Conservation (phyloP, 495 filamentous ascomycete genomes). For the Cladorrhinum samala region DNA sequence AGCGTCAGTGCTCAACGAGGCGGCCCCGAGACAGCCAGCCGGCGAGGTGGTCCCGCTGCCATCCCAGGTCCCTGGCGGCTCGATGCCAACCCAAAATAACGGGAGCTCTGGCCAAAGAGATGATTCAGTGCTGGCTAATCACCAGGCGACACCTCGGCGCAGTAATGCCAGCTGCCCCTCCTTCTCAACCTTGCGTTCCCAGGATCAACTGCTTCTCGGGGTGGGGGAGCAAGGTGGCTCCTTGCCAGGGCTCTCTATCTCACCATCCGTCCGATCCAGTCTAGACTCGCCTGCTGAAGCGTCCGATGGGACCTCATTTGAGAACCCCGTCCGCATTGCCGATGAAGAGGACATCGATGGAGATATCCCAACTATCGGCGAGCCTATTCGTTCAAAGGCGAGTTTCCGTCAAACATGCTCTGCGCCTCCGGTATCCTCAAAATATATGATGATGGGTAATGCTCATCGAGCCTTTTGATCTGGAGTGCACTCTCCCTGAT, state of each 20-base stretch:
- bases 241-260: neutral
- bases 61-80: no score
- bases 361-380: neutral
- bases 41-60: no score
- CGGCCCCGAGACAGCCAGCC: no score
- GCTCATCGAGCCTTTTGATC: no score
- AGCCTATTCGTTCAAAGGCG: slow-evolving; percentile 1
- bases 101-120: no score
- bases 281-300: neutral
- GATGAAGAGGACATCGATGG: neutral
- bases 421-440: neutral
- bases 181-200: neutral
- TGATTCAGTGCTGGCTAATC: neutral
- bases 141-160: neutral
- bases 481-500: no score
- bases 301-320: neutral
- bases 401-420: neutral
- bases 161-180: neutral
- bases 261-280: neutral
- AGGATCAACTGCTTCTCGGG: neutral
- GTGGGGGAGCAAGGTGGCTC: neutral
- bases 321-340: neutral
- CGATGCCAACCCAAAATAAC: no score
- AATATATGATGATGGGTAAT: no score
- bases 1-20: no score